Evolutionary conservation across 306 rosid species (phyloP).

Genomic region (Gastrolobium bilobum): DNA sequence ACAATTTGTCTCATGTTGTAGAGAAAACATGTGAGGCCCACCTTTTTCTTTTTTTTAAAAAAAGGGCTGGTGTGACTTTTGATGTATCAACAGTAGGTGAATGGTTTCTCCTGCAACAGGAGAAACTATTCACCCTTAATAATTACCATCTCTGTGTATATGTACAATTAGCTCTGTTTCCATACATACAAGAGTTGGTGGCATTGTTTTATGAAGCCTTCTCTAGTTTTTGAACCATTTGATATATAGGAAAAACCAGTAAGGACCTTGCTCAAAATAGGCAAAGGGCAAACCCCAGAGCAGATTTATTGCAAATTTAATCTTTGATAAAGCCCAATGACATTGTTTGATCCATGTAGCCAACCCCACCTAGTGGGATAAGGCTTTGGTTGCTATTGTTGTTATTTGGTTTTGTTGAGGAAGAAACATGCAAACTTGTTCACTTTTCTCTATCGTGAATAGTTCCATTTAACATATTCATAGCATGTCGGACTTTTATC

Average conservation of each 20-base stretch:
- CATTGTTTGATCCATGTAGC: neutral
- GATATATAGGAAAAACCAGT: constrained; percentile 14
- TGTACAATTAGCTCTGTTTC: constrained; percentile 6
- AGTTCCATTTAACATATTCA: constrained; percentile 27
- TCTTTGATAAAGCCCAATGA: constrained; percentile 19
- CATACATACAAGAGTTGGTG: constrained; percentile 12
- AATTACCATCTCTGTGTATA: constrained; percentile 21
- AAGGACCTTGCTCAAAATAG: constrained; percentile 1
- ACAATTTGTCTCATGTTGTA: no score
- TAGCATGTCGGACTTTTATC: constrained; percentile 44
- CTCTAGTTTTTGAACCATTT: constrained; percentile 24
- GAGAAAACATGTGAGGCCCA: no score
- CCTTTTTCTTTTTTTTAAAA: no score
- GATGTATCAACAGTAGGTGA: no score
- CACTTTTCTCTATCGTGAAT: constrained; percentile 23
- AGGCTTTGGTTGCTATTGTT: neutral
- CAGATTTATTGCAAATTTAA: constrained; percentile 27
- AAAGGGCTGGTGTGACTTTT: no score
- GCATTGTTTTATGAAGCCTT: constrained; percentile 32
- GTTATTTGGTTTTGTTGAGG: constrained; percentile 15
- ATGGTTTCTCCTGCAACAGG: no score
- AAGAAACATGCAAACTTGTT: constrained; percentile 36
- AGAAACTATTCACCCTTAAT: neutral
- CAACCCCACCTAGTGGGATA: neutral
- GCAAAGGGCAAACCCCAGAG: no score